phyloP scores from a whole-genome alignment of 2,329 filamentous ascomycete species.

The Phaeosphaeria sp. region DNA sequence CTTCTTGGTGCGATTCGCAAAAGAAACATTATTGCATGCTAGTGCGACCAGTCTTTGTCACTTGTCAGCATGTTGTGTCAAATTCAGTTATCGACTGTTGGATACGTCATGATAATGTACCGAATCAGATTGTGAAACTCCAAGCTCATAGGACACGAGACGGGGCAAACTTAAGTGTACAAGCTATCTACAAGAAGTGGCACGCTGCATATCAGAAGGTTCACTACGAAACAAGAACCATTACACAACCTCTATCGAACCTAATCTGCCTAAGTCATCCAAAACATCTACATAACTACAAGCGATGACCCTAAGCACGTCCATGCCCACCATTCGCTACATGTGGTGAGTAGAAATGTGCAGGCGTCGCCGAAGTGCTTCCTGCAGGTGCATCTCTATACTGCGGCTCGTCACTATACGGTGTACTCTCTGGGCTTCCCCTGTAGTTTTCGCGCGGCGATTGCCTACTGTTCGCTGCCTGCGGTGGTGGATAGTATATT shows the following conservation, averaged over 20 bases:
- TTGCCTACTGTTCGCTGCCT: background rate
- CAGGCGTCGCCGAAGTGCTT: background rate
- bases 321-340: background rate
- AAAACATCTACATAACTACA: too few species aligned
- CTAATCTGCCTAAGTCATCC: too few species aligned
- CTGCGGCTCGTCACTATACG: background rate
- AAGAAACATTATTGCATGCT: background rate
- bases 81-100: background rate
- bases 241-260: too few species aligned
- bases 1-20: background rate
- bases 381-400: background rate
- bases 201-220: background rate
- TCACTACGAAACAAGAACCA: background rate
- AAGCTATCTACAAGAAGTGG: background rate
- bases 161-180: background rate
- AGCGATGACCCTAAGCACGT: background rate
- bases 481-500: slow-evolving; percentile 4
- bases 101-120: background rate
- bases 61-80: background rate
- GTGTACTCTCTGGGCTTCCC: background rate
- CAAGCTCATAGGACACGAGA: background rate
- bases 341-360: background rate
- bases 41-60: background rate
- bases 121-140: background rate
- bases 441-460: background rate